phyloP scores from a whole-genome alignment of 352 stramenopile genomes.

The Pythium monospermum region DNA sequence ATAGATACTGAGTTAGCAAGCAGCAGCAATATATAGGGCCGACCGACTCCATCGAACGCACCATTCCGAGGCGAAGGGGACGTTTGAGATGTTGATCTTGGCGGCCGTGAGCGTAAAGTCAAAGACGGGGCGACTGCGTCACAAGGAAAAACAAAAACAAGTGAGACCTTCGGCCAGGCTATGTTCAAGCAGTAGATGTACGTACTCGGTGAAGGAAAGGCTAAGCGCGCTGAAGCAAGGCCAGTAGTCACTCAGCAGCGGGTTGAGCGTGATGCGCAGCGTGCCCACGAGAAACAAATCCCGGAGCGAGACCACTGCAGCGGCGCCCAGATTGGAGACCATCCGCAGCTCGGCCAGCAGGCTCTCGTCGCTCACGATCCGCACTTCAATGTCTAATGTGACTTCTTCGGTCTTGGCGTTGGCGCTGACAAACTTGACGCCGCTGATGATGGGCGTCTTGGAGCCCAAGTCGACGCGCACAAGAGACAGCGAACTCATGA shows the following conservation, averaged over 20 bases:
- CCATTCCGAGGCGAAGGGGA: constrained; percentile 79
- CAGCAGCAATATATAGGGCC: background rate
- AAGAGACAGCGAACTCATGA: constrained; percentile 63
- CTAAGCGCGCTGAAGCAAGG: constrained; percentile 65
- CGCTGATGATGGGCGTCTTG: constrained; percentile 49
- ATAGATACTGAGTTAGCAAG: background rate
- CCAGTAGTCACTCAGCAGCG: constrained; percentile 50
- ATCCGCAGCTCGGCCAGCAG: constrained; percentile 63
- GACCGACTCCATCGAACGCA: constrained; percentile 14
- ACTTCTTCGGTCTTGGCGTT: constrained; percentile 56
- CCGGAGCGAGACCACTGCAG: constrained; percentile 48
- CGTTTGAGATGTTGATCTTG: constrained; percentile 82
- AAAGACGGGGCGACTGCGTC: constrained; percentile 51
- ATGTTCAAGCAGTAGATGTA: background rate
- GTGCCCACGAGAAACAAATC: constrained; percentile 69
- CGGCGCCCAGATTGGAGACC: constrained; percentile 53
- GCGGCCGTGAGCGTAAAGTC: constrained; percentile 76
- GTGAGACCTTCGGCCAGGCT: background rate
- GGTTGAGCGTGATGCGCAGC: constrained; percentile 66
- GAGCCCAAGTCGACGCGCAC: constrained; percentile 53
- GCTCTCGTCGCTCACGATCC: constrained; percentile 54
- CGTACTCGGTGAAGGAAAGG: constrained; percentile 70
- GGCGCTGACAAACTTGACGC: constrained; percentile 66
- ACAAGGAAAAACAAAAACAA: background rate
- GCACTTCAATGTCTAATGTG: constrained; percentile 63